Conservation (phyloP, 2,329 filamentous ascomycete species). For the Botrytis sinoallii region DNA sequence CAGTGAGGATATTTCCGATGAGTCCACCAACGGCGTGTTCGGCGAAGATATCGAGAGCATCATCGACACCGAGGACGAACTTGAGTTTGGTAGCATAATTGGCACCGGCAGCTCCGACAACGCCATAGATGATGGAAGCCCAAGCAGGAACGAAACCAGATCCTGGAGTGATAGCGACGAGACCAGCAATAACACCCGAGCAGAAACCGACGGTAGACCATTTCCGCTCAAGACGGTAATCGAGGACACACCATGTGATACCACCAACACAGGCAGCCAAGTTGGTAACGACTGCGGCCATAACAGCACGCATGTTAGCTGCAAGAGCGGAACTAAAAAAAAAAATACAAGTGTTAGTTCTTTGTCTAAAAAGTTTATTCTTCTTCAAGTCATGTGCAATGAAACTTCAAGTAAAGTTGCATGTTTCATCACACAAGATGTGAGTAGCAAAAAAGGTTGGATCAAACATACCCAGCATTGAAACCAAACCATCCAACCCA, state of each 20-base stretch:
- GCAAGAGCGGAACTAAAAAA: conserved; percentile 59
- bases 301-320: conserved; percentile 79
- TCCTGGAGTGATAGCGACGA: conserved; percentile 85
- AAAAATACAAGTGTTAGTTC: neutral
- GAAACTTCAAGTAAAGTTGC: conserved; percentile 5
- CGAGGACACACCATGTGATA: conserved; percentile 84
- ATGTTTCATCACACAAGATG: conserved; percentile 3
- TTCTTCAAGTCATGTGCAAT: neutral
- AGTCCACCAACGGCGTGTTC: conserved; percentile 77
- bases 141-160: conserved; percentile 82
- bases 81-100: conserved; percentile 93
- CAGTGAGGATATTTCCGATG: conserved; percentile 75
- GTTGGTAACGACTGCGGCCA: conserved; percentile 85
- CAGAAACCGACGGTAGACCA: conserved; percentile 95
- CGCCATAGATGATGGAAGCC: conserved; percentile 76
- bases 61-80: conserved; percentile 76
- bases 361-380: neutral
- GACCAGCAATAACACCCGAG: conserved; percentile 80
- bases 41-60: conserved; percentile 85
- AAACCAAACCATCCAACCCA: conserved; percentile 97
- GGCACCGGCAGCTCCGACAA: conserved; percentile 72
- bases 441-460: neutral
- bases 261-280: conserved; percentile 80
- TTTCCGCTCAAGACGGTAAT: conserved; percentile 85
- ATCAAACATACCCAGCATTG: conserved; percentile 63